Evolutionary conservation across 2,329 filamentous ascomycete species (phyloP).

Genomic region (Chrysoporthe cubensis): DNA sequence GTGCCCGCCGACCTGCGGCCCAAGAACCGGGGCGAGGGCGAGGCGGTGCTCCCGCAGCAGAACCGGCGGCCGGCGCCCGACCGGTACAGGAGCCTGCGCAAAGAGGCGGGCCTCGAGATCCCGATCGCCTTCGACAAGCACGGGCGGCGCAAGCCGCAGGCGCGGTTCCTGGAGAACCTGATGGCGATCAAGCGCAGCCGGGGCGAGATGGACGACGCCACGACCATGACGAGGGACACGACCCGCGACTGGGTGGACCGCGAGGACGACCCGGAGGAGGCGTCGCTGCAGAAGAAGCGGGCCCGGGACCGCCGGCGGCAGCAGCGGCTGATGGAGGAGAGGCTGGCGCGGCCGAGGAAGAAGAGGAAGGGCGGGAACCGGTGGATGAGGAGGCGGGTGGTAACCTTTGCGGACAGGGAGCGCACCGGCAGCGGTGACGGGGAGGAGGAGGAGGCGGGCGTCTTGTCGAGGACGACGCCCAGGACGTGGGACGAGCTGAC

Average conservation of each 20-base stretch:
- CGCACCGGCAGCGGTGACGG: slow-evolving; percentile 10
- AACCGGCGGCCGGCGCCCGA: slow-evolving; percentile 38
- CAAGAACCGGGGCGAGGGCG: slow-evolving; percentile 36
- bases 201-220: slow-evolving; percentile 69
- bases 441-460: slow-evolving; percentile 7
- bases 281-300: slow-evolving; percentile 39
- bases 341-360: slow-evolving; percentile 20
- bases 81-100: slow-evolving; percentile 38
- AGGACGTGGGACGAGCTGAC: slow-evolving; percentile 40
- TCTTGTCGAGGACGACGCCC: slow-evolving; percentile 42
- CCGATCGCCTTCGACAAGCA: slow-evolving; percentile 51
- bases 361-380: slow-evolving; percentile 20
- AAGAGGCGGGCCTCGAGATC: slow-evolving; percentile 48
- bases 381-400: slow-evolving; percentile 19
- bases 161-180: slow-evolving; percentile 66
- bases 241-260: slow-evolving; percentile 40
- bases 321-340: slow-evolving; percentile 29
- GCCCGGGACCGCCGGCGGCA: slow-evolving; percentile 34
- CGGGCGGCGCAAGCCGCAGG: slow-evolving; percentile 52
- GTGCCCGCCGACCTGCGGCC: slow-evolving; percentile 63
- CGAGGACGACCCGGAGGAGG: slow-evolving; percentile 47
- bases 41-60: slow-evolving; percentile 35
- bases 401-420: slow-evolving; percentile 20
- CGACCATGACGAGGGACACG: slow-evolving; percentile 54
- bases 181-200: slow-evolving; percentile 66